Conservation (phyloP, 495 filamentous ascomycete species). For the Penicillium turbatum region DNA sequence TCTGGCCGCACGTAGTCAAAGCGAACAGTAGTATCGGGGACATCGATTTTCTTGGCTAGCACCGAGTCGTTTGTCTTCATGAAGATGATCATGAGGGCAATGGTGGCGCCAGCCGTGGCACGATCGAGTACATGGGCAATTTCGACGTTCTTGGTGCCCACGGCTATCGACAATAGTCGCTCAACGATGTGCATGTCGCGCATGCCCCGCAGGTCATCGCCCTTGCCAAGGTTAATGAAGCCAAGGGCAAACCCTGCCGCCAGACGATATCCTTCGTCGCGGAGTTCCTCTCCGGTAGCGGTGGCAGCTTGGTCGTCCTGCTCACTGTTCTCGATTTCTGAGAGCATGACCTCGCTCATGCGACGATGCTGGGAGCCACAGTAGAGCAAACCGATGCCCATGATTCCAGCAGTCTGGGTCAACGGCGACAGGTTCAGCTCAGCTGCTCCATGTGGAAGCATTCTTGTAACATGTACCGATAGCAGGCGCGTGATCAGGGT, state of each 20-base stretch:
- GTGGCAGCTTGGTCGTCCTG: slow-evolving; percentile 58
- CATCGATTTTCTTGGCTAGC: slow-evolving; percentile 88
- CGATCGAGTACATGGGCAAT: slow-evolving; percentile 88
- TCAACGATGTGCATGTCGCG: slow-evolving; percentile 94
- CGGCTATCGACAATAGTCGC: slow-evolving; percentile 76
- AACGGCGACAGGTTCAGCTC: slow-evolving; percentile 89
- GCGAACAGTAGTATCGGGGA: slow-evolving; percentile 81
- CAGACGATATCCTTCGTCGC: slow-evolving; percentile 90
- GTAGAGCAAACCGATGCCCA: slow-evolving; percentile 95
- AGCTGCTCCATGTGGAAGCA: slow-evolving; percentile 86
- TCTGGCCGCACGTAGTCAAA: slow-evolving; percentile 96
- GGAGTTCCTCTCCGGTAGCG: slow-evolving; percentile 59
- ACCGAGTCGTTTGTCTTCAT: slow-evolving; percentile 92
- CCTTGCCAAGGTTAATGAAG: slow-evolving; percentile 90
- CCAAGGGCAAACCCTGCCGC: slow-evolving; percentile 92
- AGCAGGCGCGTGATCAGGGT: slow-evolving; percentile 87
- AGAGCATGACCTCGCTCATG: slow-evolving; percentile 98
- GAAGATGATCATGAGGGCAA: slow-evolving; percentile 90
- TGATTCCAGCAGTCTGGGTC: slow-evolving; percentile 94
- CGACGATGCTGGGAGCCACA: slow-evolving; percentile 93
- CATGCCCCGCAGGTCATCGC: slow-evolving; percentile 79
- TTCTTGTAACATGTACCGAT: slow-evolving; percentile 93
- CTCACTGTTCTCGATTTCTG: slow-evolving; percentile 85
- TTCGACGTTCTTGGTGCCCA: slow-evolving; percentile 80
- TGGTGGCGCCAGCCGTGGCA: slow-evolving; percentile 81